Percentiles rank a stretch among this genome's conserved stretches.
These are phyloP conservation scores for Yamadazyma dendronema DNA, from an alignment of 1,139 yeast genomes.

Conservation along the genomic window DNA sequence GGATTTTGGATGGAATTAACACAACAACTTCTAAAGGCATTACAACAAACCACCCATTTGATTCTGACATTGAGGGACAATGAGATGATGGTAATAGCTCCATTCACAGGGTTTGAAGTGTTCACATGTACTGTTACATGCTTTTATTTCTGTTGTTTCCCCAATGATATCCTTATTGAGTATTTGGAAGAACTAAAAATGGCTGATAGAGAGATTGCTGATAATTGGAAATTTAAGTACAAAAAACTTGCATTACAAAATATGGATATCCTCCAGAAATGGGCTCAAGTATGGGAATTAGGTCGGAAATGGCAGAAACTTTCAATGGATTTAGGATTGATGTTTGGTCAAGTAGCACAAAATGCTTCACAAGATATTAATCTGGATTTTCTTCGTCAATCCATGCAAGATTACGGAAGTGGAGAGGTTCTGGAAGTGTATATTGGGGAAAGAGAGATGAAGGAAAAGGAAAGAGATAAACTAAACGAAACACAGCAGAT, in stretches of 20 bases:
- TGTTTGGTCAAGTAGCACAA: conserved; percentile 18
- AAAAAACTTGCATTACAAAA: conserved; percentile 19
- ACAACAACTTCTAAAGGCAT: conserved; percentile 19
- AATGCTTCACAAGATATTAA: conserved; percentile 14
- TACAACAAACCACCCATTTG: conserved; percentile 24
- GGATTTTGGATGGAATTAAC: too few species aligned
- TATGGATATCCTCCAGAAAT: conserved; percentile 18
- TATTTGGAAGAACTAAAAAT: conserved; percentile 9
- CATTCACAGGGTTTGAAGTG: conserved; percentile 38
- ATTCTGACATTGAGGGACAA: conserved; percentile 23
- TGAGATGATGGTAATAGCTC: conserved; percentile 35
- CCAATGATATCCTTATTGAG: conserved; percentile 17
- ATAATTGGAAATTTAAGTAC: conserved; percentile 17
- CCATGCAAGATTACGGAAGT: conserved; percentile 28
- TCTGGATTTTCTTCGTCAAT: conserved; percentile 22
- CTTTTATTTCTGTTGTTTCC: conserved; percentile 30
- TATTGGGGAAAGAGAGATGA: conserved; percentile 8
- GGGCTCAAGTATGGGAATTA: conserved; percentile 27
- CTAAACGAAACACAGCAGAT: too few species aligned
- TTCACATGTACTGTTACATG: conserved; percentile 34
- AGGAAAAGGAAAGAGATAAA: conserved; percentile 9
- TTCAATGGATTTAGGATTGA: conserved; percentile 18
- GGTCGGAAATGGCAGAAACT: conserved; percentile 26
- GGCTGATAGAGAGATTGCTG: conserved; percentile 10
- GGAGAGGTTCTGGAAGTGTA: conserved; percentile 22